Evolutionary conservation across 208 protist species (phyloP), one percentile per base, ranked within the genome.

Genomic region (Trypanosoma melophagium): DNA sequence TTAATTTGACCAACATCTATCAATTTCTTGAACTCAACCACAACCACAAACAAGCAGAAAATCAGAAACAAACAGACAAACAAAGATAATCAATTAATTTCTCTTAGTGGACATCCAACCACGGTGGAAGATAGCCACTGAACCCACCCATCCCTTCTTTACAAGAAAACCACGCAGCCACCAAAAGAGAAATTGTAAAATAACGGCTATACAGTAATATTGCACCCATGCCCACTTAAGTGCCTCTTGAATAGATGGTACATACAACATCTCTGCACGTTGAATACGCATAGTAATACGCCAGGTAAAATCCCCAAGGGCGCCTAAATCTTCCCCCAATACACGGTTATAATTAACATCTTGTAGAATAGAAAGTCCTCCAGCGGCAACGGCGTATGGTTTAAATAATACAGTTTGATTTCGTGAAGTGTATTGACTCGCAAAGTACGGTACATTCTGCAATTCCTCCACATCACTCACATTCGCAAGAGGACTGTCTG

Each of bases 161-260:
- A 89, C 84, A 7, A 89, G 17, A 8, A 92, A 12, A 41, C 86
- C 83, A 57, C 86, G 83, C 45, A 93, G 28, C 71, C 77, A 63
- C 86, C 85, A 93, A 25, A 95, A 50, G 31, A 92, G 25, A 83
- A 82, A 89, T 69, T 92, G 83, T 28, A 95, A 31, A 31, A 84
- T 21, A 56, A 83, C 91, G 44, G 79, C 86, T 65, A 93, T 84
- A 57, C 70, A 72, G 50, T 90, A 93, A 71, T 93, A 93, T 71
- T 95, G 89, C 25, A 95, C 70, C 86, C 86, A 95, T 16, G 68
- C 84, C 83, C 81, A 93, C 79, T 95, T 95, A 51, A 95, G 58
- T 14, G 64, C 55, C 72, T 93, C 86, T 49, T 67, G 66, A 64
- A 77, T 85, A 7, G 84, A 89, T 14, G 89, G 84, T 40, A 81